Evolutionary conservation across 177 flowering plant genomes (phyloP), one percentile per base, ranked within the genome.

Genomic region (Vitis hybrid): DNA sequence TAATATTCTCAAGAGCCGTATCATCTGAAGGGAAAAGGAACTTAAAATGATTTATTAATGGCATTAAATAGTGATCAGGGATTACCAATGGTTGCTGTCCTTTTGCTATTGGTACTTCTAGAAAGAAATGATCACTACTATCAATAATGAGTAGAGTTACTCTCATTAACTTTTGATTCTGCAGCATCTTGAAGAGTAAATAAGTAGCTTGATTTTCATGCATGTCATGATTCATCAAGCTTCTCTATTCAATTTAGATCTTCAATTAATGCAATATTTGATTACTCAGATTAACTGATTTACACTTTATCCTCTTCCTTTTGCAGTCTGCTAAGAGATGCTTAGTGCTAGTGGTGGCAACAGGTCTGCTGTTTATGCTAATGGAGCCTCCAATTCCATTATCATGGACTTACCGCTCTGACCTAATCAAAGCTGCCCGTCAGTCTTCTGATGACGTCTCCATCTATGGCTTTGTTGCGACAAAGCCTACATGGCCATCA

Each of bases 401-500:
- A 33, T 84, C 98, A 59, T 88, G 86, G 92, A 86, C 92, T 44
- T 90, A 92, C 80, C 90, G 76, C 54, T 94, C 99, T 57, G 97
- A 92, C 71, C 52, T 92, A 65, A 89, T 96, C 65, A 92, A 74
- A 81, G 87, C 92, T 50, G 92, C 97, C 51, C 92, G 89, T 72
- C 89, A 87, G 57, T 84, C 97, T 70, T 82, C 89, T 70, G 99
- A 96, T 85, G 99, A 96, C 76, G 82, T 90, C 62, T 90, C 98
- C 60, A 96, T 96, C 57, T 96, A 96, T 70, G 99, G 99, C 18
- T 87, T 89, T 80, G 77, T 89, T 72, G 76, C 94, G 6, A 69
- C 88, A 62, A 94, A 87, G 77, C 99, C 97, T 51, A 84, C 95
- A 31, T 96, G 99, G 99, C 99, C 99, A 20, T 89, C 99, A 64